phyloP scores from a whole-genome alignment of 371 early-diverging fungal genomes.

The Apophysomyces ossiformis region DNA sequence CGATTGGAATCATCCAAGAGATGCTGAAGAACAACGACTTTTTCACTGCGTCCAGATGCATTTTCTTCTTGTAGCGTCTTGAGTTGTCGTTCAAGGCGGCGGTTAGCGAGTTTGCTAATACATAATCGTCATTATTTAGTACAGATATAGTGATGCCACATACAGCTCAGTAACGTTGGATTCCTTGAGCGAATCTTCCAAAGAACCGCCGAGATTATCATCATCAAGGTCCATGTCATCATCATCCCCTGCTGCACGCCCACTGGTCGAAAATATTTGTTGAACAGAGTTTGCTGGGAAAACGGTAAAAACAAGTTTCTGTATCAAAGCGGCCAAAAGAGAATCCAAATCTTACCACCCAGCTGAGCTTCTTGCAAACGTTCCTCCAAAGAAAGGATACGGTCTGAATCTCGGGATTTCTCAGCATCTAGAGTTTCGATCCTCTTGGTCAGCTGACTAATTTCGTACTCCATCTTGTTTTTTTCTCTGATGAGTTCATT shows the following conservation, averaged over 20 bases:
- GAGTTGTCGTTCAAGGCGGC: conserved; percentile 81
- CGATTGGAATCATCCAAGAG: conserved; percentile 76
- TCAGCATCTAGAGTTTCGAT: conserved; percentile 70
- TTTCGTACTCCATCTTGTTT: conserved; percentile 73
- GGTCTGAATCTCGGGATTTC: conserved; percentile 69
- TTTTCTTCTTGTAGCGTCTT: conserved; percentile 62
- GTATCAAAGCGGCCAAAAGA: neutral
- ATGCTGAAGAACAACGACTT: conserved; percentile 67
- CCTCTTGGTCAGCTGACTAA: conserved; percentile 66
- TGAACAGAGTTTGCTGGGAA: neutral
- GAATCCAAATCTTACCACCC: conserved; percentile 40
- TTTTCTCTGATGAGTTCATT: conserved; percentile 71
- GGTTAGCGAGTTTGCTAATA: conserved; percentile 62
- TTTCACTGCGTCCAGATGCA: conserved; percentile 51
- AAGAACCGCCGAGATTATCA: conserved; percentile 36
- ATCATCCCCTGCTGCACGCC: neutral
- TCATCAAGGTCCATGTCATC: conserved; percentile 51
- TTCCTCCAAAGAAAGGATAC: conserved; percentile 80
- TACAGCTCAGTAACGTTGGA: conserved; percentile 59
- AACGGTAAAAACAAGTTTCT: neutral
- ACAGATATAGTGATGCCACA: conserved; percentile 10
- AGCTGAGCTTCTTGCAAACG: conserved; percentile 83
- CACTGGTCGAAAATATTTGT: neutral
- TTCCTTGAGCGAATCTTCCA: conserved; percentile 57
- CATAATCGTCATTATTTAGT: conserved; percentile 8